These are phyloP conservation scores for Phyllosticta paracitricarpa DNA, from an alignment of 2,329 filamentous ascomycete species.

Conservation along the genomic window DNA sequence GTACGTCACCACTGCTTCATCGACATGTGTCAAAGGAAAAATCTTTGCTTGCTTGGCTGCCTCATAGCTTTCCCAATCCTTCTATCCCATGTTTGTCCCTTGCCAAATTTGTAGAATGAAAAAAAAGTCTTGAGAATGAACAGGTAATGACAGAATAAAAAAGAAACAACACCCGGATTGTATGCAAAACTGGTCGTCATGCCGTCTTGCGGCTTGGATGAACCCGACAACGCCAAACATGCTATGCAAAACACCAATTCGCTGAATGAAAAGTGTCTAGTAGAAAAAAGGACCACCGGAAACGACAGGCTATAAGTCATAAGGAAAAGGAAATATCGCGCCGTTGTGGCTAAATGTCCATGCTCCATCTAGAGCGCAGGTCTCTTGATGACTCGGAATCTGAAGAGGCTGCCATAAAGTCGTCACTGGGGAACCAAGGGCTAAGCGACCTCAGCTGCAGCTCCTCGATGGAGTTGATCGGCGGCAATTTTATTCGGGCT, in stretches of 20 bases:
- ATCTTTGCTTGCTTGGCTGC: background rate
- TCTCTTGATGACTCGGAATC: conserved; percentile 24
- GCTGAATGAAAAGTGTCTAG: conserved; percentile 1
- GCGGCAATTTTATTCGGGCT: conserved; percentile 27
- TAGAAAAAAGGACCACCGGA: background rate
- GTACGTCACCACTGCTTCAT: background rate
- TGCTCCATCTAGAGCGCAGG: conserved; percentile 31
- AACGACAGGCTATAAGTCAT: background rate
- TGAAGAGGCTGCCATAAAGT: conserved; percentile 12
- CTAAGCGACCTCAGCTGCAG: conserved; percentile 12
- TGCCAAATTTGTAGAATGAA: background rate
- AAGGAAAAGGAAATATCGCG: background rate
- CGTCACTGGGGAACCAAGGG: conserved; percentile 14
- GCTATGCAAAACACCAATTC: conserved; percentile 6
- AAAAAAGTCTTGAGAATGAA: conserved; percentile 1
- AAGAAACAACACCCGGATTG: conserved; percentile 1
- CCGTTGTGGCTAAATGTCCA: conserved; percentile 28
- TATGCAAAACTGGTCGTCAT: conserved; percentile 9
- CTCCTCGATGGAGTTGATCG: conserved; percentile 22
- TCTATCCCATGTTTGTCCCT: conserved; percentile 1
- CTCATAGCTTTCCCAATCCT: background rate
- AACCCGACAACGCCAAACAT: conserved; percentile 7
- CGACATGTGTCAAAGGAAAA: background rate
- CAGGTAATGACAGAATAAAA: conserved; percentile 1
- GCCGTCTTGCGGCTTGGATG: conserved; percentile 7